Evolutionary conservation across 805 yeast species (phyloP), one percentile per base, ranked within the genome.

Genomic region (Peterozyma toletana): DNA sequence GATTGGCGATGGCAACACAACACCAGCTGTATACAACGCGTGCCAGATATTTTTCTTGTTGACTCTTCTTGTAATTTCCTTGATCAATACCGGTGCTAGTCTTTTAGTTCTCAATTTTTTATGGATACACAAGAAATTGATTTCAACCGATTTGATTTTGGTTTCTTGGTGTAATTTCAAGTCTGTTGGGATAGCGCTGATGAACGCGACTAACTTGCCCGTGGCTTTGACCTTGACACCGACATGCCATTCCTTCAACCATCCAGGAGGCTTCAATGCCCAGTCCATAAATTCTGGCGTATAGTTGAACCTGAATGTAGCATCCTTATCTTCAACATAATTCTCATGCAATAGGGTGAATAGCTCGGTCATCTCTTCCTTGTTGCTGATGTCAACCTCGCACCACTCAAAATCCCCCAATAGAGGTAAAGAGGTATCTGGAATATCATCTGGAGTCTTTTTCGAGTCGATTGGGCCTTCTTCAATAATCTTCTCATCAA

Each of bases 231-330:
- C 98, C 35, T 98, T 73, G 13, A 93, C 96, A 51, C 98, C 98
- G 33, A 88, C 84, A 54, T 85, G 84, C 96, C 97, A 91, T 11
- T 90, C 91, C 44, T 72, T 68, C 40, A 71, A 71, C 86, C 91
- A 91, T 14, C 97, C 98, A 0, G 99, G 99, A 2, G 96, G 86
- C 50, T 84, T 83, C 53, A 93, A 70, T 1, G 96, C 96, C 98
- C 98, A 93, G 53, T 81, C 75, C 59, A 93, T 77, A 56, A 93
- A 91, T 30, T 78, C 83, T 30, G 80, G 77, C 0, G 89, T 75
- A 64, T 93, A 93, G 53, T 87, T 86, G 70, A 93, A 91, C 57
- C 99, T 75, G 68, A 93, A 89, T 1, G 88, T 78, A 37, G 93
- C 90, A 57, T 90, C 96, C 43, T 80, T 80, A 61, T 93, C 99